These are phyloP conservation scores for Naganishia vishniacii DNA, from an alignment of 768 basidiomycete species.

Conservation along the genomic window DNA sequence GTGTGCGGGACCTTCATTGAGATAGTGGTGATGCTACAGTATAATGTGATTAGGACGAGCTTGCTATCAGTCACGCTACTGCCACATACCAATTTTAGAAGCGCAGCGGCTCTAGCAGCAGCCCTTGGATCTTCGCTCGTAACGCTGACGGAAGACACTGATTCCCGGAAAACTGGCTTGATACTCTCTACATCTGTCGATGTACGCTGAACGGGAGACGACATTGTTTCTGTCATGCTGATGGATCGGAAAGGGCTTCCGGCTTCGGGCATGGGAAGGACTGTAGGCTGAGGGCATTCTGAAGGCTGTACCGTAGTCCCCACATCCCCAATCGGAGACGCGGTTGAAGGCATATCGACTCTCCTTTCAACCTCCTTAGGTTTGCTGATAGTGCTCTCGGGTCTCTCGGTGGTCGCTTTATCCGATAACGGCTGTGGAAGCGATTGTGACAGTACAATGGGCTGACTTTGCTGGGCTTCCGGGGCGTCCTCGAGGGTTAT, in stretches of 20 bases:
- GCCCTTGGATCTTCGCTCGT: conserved; percentile 76
- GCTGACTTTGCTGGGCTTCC: too few relatives aligned
- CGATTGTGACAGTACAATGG: too few relatives aligned
- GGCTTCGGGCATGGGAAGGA: not conserved
- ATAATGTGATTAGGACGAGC: not conserved
- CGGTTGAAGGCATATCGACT: too few relatives aligned
- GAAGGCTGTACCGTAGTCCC: too few relatives aligned
- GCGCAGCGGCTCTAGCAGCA: conserved; percentile 87
- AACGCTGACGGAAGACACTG: conserved; percentile 50
- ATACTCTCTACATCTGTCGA: too few relatives aligned
- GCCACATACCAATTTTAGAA: conserved; percentile 70
- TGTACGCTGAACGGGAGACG: not conserved
- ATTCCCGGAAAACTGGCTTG: conserved; percentile 3
- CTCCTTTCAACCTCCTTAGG: too few relatives aligned
- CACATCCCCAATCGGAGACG: too few relatives aligned
- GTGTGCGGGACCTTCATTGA: conserved; percentile 1
- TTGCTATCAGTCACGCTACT: not conserved
- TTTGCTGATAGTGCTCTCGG: too few relatives aligned
- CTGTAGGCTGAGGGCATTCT: too few relatives aligned
- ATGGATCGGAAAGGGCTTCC: not conserved
- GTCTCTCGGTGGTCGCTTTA: too few relatives aligned
- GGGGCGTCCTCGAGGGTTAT: too few relatives aligned
- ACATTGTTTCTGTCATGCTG: not conserved
- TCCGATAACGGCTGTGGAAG: too few relatives aligned
- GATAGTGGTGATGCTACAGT: conserved; percentile 1